Base-by-base conservation (phyloP, 1,284 basidiomycete genomes). In the Puccinia coronata region DNA sequence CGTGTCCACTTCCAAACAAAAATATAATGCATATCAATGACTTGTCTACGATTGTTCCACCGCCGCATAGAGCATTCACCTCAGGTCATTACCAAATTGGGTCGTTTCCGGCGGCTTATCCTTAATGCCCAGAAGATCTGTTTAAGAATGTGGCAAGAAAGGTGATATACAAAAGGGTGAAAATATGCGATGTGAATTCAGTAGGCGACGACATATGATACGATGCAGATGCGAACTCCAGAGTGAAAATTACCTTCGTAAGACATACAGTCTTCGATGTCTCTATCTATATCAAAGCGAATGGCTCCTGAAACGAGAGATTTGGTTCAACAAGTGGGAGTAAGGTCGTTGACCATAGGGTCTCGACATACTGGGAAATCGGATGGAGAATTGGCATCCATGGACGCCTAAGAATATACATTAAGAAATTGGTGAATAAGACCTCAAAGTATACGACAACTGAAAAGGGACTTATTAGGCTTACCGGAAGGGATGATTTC, bases 271-370 rank as follows among this genome's bases (percentile, higher is more conserved):
- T 78, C 61, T 25, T n/a, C 41, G 43, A 70, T 65, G 18, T 67
- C 65, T 78, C 76, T 67, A 8, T 78, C 76, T 28, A 67, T 53
- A 20, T 78, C 63, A 53, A 78, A 78, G 0, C 76, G 76, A 70
- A 78, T 67, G 1, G 76, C 69, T 78, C 76, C 76, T 78, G 36
- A 51, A 70, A 78, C 28, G 25, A 1, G 34, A 43, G 12, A 28
- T 53, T 2, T 12, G 1, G 43, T 70, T 28, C 12, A 43, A 31
- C 36, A 25, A 16, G 63, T 23, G 55, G 3, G 49, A 78, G 18
- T 4, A 20, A 20, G 28, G 65, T 8, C 20, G 57, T 55, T 36
- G 11, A 43, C 43, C 47, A 43, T 43, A 12, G n/a, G 34, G 9
- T 43, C 39, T 23, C 59, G 23, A 71, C 78, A 23, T 43, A 80